Base-by-base conservation (phyloP, 495 filamentous ascomycete genomes). In the Talaromyces ruber region DNA sequence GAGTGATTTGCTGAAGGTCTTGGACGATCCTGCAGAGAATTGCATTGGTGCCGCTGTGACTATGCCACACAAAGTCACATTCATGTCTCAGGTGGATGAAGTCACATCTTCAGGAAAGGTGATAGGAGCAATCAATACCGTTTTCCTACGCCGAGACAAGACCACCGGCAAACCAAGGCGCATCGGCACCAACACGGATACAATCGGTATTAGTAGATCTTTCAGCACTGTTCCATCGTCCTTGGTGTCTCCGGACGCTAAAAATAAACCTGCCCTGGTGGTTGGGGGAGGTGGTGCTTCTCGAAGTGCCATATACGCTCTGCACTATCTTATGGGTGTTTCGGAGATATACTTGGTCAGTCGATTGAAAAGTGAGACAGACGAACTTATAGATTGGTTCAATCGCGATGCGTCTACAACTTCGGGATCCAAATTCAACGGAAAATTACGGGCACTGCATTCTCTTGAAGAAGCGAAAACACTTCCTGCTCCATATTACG, bases 1-100 rank as follows among this genome's bases (percentile, higher is more conserved):
- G 12, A 26, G 34, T 11, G 57, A 59, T 26, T 32, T 59, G 21
- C 29, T 30, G 1, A 30, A 58, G 7, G 32, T 22, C 11, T 26
- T 58, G 24, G 55, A 58, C 16, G n/a, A 32, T 12, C 22, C 55
- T 11, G 7, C 55, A 32, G 21, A 34, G 4, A 57, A 61, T 43
- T 77, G 76, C 43, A 73, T 75, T 39, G 78, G 75, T 18, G 71
- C 65, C 34, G 78, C 76, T 22, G 76, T 82, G 25, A 82, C 79
- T 6, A 80, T 82, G 79, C 79, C 77, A 7, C 76, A 79, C 64
- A 82, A 81, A 62, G 65, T 76, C 18, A 61, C 70, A 6, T 72
- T 78, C 22, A 73, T 78, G 55, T 67, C 71, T 4, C 67, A 67
- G 34, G 73, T 79, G 37, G 70, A 74, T 61, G 64, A 66, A 1